Evolutionary conservation across 371 early-diverging fungal species (phyloP).

Genomic region (Haplosporangium sp.): DNA sequence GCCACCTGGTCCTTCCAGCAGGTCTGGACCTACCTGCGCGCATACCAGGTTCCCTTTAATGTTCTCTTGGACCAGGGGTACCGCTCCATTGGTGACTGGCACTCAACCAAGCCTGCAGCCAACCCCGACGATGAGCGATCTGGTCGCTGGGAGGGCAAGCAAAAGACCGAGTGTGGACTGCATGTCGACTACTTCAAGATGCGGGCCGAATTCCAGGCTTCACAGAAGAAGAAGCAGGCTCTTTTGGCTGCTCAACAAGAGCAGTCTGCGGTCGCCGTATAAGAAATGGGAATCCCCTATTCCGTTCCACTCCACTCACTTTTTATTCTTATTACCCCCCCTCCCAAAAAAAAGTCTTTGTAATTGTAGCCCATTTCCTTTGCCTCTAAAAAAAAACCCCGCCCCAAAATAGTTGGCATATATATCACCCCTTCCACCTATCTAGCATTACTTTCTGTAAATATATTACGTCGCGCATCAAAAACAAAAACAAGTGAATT

Average conservation of each 20-base stretch:
- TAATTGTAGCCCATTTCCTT: neutral
- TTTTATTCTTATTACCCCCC: neutral
- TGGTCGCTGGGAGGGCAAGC: conserved; percentile 92
- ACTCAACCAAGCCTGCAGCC: conserved; percentile 82
- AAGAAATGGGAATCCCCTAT: neutral
- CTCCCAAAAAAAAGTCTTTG: neutral
- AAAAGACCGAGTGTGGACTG: conserved; percentile 93
- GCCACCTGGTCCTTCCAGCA: conserved; percentile 90
- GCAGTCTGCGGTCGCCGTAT: conserved; percentile 18
- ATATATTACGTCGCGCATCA: neutral
- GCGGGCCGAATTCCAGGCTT: conserved; percentile 70
- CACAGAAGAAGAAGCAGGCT: conserved; percentile 58
- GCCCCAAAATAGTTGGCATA: no score
- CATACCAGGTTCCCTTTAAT: conserved; percentile 93
- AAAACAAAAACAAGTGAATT: neutral
- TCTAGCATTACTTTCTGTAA: neutral
- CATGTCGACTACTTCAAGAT: conserved; percentile 96
- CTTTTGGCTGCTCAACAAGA: conserved; percentile 37
- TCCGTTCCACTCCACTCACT: no score
- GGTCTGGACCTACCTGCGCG: conserved; percentile 86
- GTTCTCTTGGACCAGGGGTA: conserved; percentile 90
- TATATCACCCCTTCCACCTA: neutral
- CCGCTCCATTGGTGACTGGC: conserved; percentile 94
- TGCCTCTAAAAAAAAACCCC: neutral
- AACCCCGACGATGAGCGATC: conserved; percentile 82